Base-by-base conservation (phyloP, 345 rosid genomes). In the Euclidium syriacum region DNA sequence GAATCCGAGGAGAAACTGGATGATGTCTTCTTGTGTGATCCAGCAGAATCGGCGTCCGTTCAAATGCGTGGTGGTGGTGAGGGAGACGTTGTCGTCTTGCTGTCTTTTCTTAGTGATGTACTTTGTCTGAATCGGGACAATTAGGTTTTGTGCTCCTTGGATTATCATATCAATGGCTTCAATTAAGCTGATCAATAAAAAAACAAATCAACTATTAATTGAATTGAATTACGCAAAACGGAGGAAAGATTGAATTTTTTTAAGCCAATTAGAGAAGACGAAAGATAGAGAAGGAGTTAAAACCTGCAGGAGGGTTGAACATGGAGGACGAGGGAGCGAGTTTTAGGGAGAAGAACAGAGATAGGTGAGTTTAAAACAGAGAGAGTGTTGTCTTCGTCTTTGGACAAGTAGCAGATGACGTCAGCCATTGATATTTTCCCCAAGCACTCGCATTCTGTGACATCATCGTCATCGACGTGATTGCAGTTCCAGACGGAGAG, bases 1-100 rank as follows among this genome's bases (percentile, higher is more conserved):
- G 24, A 81, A 78, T 56, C 85, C 77, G 18, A 92, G 82, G 48
- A 89, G 81, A 84, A 81, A 86, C 12, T 88, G 76, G 65, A 92
- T 64, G 50, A 91, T 77, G 68, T 91, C 98, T 75, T 91, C 98
- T 55, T 86, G 92, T 4, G 95, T 82, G 17, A 91, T 40, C 98
- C 98, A 91, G 77, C 98, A 88, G 78, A 83, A 91, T 44, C 88
- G 82, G 1, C 55, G 73, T 63, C 91, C 95, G 42, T 78, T 49
- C 55, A 82, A 87, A 71, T 84, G 91, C 41, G 57, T 34, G 5
- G 82, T 80, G 26, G 58, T 47, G 22, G 73, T 23, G 49, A 35
- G 12, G 2, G 41, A 26, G 15, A 44, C 20, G 0, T 41, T 34
- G 62, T 42, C 56, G 56, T 43, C 26, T 35, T 18, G 57, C 46